Base-by-base conservation (phyloP, 352 stramenopile species). In the Pythium phragmitis region DNA sequence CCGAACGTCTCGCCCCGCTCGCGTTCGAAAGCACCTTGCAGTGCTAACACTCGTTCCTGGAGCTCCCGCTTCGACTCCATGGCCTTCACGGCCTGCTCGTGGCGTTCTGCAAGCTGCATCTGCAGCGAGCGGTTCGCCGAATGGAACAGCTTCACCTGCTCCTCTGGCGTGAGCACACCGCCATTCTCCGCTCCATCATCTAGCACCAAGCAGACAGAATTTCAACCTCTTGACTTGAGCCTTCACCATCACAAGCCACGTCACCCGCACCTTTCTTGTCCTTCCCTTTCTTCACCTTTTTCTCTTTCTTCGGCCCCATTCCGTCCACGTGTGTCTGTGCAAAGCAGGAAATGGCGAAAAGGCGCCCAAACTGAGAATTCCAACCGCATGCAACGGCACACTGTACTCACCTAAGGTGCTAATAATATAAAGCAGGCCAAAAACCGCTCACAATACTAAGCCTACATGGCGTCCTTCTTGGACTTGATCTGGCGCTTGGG, bases 401-500 rank as follows among this genome's bases (percentile, higher is more conserved):
- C 7, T 39, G 7, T 13, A 39, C 34, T 47, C 41, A 47, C 41
- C 14, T 7, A 14, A 14, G 47, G 57, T 54, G 52, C 62, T 69
- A 69, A 69, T 65, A 69, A 69, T 69, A 69, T 59, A 62, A 19
- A 28, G 34, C 37, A 55, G 26, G 21, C 45, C 11, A 63, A 46
- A 21, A 49, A 23, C 12, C 39, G 3, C 39, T 53, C 23, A n/a
- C 56, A 52, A 52, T 39, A 55, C 28, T 4, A 50, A 47, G 13
- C 5, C 47, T 63, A 63, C 57, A 57, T 30, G 1, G 54, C 62
- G 57, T 85, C 77, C 57, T 82, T 81, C 74, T 79, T 88, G n/a
- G 82, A 86, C 64, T 91, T 94, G 68, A 94, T 88, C 69, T 92
- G 85, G 5, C 85, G 77, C 65, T 96, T 99, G 19, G 97, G 93